phyloP scores from a whole-genome alignment of 345 rosid genomes.

The Citropsis articulata region DNA sequence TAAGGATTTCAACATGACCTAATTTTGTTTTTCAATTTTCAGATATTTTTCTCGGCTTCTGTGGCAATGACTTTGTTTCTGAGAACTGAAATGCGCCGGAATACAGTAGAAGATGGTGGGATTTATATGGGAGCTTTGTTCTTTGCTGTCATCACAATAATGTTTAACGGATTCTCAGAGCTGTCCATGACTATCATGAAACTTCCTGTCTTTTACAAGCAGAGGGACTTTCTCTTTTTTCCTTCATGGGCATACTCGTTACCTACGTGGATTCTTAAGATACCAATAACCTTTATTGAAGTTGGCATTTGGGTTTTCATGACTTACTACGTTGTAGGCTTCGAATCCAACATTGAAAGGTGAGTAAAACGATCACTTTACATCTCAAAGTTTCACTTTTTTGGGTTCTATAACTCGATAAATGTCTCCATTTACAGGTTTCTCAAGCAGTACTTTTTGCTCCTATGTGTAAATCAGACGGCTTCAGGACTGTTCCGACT shows the following conservation, averaged over 20 bases:
- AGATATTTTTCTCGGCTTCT: constrained; percentile 56
- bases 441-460: constrained; percentile 48
- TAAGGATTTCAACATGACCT: neutral
- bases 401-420: constrained; percentile 1
- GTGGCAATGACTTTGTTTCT: constrained; percentile 61
- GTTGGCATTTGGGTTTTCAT: constrained; percentile 56
- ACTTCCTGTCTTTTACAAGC: constrained; percentile 91
- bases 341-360: constrained; percentile 49
- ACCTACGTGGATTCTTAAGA: constrained; percentile 80
- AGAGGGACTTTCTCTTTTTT: constrained; percentile 74
- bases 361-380: constrained; percentile 8
- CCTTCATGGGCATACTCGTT: constrained; percentile 91
- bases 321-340: constrained; percentile 57
- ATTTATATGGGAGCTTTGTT: constrained; percentile 67
- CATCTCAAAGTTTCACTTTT: neutral
- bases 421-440: constrained; percentile 38
- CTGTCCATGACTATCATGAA: constrained; percentile 68
- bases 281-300: constrained; percentile 62
- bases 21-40: constrained; percentile 16
- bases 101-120: constrained; percentile 58
- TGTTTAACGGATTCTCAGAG: constrained; percentile 86
- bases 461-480: constrained; percentile 49
- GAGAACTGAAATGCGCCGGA: constrained; percentile 67
- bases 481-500: constrained; percentile 56
- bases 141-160: constrained; percentile 42